Evolutionary conservation across 169 alveolate genomes (phyloP).

Genomic region (Babesia sp.): DNA sequence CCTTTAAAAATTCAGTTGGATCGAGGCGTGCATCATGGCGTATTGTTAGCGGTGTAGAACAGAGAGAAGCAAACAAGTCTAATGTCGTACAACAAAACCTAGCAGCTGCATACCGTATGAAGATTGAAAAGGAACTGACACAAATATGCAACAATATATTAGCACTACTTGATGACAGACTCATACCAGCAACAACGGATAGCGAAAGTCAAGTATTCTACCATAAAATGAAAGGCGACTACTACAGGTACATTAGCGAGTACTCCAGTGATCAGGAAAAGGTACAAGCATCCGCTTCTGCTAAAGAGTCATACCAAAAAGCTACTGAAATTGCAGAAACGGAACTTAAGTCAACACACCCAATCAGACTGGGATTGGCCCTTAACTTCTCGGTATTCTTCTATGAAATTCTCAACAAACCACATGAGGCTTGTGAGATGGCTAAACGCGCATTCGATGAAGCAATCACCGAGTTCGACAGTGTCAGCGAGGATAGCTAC

Average conservation of each 20-base stretch:
- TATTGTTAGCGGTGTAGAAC: slow-evolving; percentile 92
- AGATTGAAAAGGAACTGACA: slow-evolving; percentile 93
- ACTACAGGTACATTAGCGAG: slow-evolving; percentile 96
- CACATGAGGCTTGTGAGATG: slow-evolving; percentile 98
- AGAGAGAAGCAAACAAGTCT: slow-evolving; percentile 93
- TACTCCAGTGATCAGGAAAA: slow-evolving; percentile 93
- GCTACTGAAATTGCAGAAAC: slow-evolving; percentile 95
- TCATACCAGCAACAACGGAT: slow-evolving; percentile 88
- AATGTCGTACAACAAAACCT: slow-evolving; percentile 86
- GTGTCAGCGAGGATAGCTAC: slow-evolving; percentile 92
- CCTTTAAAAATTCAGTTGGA: slow-evolving; percentile 98
- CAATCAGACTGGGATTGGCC: slow-evolving; percentile 96
- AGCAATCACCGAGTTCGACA: slow-evolving; percentile 93
- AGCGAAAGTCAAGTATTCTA: slow-evolving; percentile 95
- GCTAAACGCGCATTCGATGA: slow-evolving; percentile 96
- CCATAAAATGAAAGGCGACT: slow-evolving; percentile 99
- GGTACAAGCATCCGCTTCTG: slow-evolving; percentile 93
- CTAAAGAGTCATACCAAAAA: slow-evolving; percentile 93
- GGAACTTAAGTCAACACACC: slow-evolving; percentile 94
- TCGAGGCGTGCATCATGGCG: slow-evolving; percentile 98
- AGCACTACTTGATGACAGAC: slow-evolving; percentile 84
- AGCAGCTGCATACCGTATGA: slow-evolving; percentile 90
- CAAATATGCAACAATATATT: slow-evolving; percentile 91
- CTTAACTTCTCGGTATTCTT: slow-evolving; percentile 97
- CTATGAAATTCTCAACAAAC: slow-evolving; percentile 96